A percentile compares a stretch with the other conserved stretches of the same genome.
Evolutionary conservation across 2,329 filamentous ascomycete species (phyloP).

Genomic region (Monilinia fructicola): DNA sequence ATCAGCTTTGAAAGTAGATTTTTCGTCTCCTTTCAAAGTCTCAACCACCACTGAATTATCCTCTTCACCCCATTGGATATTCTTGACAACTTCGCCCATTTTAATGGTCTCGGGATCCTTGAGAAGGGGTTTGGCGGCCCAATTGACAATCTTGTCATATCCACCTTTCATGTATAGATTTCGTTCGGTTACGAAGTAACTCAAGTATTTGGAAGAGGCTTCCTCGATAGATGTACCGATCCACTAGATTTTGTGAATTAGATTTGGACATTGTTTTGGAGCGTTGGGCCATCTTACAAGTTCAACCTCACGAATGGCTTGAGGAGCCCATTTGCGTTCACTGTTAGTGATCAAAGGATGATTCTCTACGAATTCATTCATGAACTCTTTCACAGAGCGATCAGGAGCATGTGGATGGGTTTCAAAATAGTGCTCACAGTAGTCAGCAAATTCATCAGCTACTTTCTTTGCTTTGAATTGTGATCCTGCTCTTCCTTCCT

Average conservation of each 20-base stretch:
- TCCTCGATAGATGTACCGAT: constrained; percentile 45
- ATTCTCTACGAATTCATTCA: constrained; percentile 44
- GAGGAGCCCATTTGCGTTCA: constrained; percentile 47
- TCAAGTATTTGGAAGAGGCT: constrained; percentile 46
- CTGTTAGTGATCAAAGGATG: constrained; percentile 46
- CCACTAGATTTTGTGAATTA: constrained; percentile 36
- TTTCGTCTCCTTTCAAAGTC: constrained; percentile 32
- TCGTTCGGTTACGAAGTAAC: constrained; percentile 47
- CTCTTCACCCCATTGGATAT: constrained; percentile 43
- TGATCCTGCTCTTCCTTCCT: constrained; percentile 45
- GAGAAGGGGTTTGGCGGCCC: constrained; percentile 43
- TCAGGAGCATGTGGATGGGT: constrained; percentile 45
- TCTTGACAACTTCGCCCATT: constrained; percentile 44
- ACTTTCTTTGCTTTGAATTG: constrained; percentile 50
- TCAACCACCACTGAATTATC: constrained; percentile 37
- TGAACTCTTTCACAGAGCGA: constrained; percentile 44
- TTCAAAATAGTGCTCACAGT: constrained; percentile 45
- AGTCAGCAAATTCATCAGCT: constrained; percentile 48
- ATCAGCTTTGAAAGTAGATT: constrained; percentile 41
- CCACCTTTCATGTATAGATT: constrained; percentile 49
- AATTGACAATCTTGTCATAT: constrained; percentile 47
- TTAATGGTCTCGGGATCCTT: constrained; percentile 42
- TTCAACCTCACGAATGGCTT: constrained; percentile 47
- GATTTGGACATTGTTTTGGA: neutral
- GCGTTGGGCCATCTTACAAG: constrained; percentile 29